These are phyloP conservation scores for Chlorella vulgaris DNA, from an alignment of 139 green algal species.

Conservation along the genomic window DNA sequence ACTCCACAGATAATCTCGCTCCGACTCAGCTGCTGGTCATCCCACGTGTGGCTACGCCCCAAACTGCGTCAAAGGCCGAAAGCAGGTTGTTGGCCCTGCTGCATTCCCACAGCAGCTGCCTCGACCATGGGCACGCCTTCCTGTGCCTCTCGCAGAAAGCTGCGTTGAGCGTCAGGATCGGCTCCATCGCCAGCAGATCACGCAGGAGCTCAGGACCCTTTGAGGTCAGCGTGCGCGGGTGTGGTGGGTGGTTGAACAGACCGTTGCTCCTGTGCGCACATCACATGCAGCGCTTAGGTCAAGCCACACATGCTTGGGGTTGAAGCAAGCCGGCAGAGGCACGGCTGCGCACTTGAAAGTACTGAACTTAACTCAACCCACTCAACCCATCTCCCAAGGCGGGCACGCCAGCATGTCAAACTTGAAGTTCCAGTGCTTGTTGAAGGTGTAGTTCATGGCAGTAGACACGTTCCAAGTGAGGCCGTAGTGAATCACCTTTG, in stretches of 20 bases:
- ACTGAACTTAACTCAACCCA: too few relatives aligned
- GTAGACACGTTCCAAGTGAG: conserved; percentile 54
- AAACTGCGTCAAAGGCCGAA: neutral
- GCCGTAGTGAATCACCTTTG: conserved; percentile 89
- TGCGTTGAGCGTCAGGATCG: conserved; percentile 69
- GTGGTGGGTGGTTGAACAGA: conserved; percentile 62
- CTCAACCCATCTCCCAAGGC: conserved; percentile 46
- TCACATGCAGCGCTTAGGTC: too few relatives aligned
- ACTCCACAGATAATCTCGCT: too few relatives aligned
- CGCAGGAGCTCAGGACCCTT: conserved; percentile 45
- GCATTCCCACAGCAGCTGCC: neutral
- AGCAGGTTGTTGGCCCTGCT: neutral
- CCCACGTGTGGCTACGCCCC: too few relatives aligned
- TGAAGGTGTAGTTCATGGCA: conserved; percentile 50
- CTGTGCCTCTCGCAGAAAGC: conserved; percentile 78
- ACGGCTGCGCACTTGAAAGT: too few relatives aligned
- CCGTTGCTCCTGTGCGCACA: too few relatives aligned
- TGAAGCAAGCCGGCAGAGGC: too few relatives aligned
- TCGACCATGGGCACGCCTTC: conserved; percentile 50
- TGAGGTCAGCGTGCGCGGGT: conserved; percentile 17
- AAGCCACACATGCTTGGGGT: too few relatives aligned
- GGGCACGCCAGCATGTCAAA: conserved; percentile 70
- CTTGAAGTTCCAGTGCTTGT: conserved; percentile 81
- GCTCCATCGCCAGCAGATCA: conserved; percentile 61
- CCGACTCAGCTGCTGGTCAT: too few relatives aligned